phyloP scores from a whole-genome alignment of 1,284 basidiomycete species.

The Filobasidium uniguttulatum region DNA sequence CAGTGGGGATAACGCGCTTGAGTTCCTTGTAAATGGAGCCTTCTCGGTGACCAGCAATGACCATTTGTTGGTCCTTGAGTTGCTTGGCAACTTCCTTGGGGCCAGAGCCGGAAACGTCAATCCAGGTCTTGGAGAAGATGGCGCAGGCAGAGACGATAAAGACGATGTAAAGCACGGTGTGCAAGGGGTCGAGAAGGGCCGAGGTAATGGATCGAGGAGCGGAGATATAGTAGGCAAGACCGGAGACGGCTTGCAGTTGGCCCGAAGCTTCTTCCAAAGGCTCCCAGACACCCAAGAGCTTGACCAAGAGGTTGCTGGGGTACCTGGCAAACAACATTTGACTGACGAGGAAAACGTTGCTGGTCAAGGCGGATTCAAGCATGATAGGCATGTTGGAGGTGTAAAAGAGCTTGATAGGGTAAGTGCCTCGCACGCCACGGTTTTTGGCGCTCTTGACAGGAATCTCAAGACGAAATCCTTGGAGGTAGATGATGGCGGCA shows the following conservation, averaged over 20 bases:
- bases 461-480: constrained; percentile 97
- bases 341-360: constrained; percentile 89
- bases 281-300: constrained; percentile 92
- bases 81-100: constrained; percentile 95
- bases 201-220: constrained; percentile 82
- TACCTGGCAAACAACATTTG: constrained; percentile 90
- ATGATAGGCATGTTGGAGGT: constrained; percentile 99
- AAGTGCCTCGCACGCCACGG: constrained; percentile 85
- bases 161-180: constrained; percentile 77
- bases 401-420: constrained; percentile 98
- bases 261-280: constrained; percentile 73
- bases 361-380: constrained; percentile 87
- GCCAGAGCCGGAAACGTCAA: constrained; percentile 90
- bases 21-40: constrained; percentile 98
- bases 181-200: constrained; percentile 80
- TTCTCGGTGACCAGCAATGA: constrained; percentile 95
- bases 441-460: constrained; percentile 94
- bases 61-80: constrained; percentile 97
- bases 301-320: constrained; percentile 80
- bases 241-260: constrained; percentile 81
- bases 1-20: constrained; percentile 93
- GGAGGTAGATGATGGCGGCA: constrained; percentile 90
- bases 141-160: constrained; percentile 93
- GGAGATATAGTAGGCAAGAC: constrained; percentile 95
- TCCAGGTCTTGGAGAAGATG: constrained; percentile 98